Evolutionary conservation across 805 yeast species (phyloP), one percentile per base, ranked within the genome.

Genomic region (Candida verbasci): DNA sequence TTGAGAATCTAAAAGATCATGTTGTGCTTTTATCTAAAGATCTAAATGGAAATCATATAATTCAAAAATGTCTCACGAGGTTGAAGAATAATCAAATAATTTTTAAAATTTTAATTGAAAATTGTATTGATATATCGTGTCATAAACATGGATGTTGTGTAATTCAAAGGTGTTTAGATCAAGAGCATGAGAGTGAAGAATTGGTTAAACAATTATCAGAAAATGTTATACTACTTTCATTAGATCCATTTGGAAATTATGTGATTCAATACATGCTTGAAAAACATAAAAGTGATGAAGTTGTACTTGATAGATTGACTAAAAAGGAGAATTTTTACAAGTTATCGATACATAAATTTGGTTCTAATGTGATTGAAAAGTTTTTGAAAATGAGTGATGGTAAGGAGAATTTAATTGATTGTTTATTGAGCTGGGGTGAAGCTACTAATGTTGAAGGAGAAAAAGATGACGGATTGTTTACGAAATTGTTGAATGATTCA

Each of bases 141-240:
- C 97, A 93, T 54, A 77, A 96, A 53, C 97, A 93, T 55, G 98
- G 97, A 6, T 93, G 98, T 65, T 91, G 97, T 61, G 97, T 91
- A 17, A 69, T 91, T 40, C 98, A 91, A 63, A 76, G 97, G 50
- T 89, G 97, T 59, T 73, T 93, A 49, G 97, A 93, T 59, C 86
- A 83, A 58, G 97, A 63, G 3, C 69, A 62, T 26, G 97, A 93
- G 60, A 74, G 87, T 39, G 68, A 70, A 44, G 78, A 74, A 41
- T 69, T 93, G 38, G 80, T 87, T 17, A 55, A 70, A 18, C 76
- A 75, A 44, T 81, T 91, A 30, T 84, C 93, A 15, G 70, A 70
- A 35, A 70, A 80, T 50, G 79, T 94, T 25, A 72, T 80, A 31
- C 71, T 70, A 24, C 70, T 93, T 36, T 80, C 94, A 12, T 70